Conservation (phyloP, 2,329 filamentous ascomycete species). For the Hypoxylon sp. region DNA sequence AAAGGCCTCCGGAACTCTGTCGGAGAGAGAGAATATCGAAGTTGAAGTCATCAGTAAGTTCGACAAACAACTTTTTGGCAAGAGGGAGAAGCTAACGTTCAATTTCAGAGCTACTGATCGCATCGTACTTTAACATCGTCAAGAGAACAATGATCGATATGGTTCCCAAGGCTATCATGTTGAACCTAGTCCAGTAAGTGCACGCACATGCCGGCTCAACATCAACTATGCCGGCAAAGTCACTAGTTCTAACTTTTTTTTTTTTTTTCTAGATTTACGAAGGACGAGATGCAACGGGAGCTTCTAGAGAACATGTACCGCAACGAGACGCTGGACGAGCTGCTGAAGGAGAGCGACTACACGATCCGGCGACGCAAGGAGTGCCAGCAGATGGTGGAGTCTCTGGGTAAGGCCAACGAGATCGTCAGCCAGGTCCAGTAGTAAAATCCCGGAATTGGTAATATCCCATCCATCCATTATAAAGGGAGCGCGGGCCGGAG, state of each 20-base stretch:
- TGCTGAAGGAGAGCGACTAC: slow-evolving; percentile 98
- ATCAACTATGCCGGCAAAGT: not conserved
- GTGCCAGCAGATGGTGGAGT: slow-evolving; percentile 99
- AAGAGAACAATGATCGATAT: slow-evolving; percentile 99
- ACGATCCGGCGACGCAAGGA: slow-evolving; percentile 95
- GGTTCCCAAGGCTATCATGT: slow-evolving; percentile 99
- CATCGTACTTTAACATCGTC: slow-evolving; percentile 98
- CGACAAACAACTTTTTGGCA: not conserved
- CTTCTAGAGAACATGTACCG: slow-evolving; percentile 98
- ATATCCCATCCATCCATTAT: too few relatives aligned
- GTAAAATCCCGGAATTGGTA: slow-evolving; percentile 43
- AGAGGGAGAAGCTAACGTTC: slow-evolving; percentile 27
- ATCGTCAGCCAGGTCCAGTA: slow-evolving; percentile 88
- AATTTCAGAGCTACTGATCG: slow-evolving; percentile 84
- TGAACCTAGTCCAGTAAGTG: slow-evolving; percentile 92
- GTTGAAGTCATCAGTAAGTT: slow-evolving; percentile 96
- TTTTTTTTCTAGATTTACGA: slow-evolving; percentile 91
- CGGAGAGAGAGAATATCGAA: slow-evolving; percentile 93
- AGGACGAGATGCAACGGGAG: slow-evolving; percentile 98
- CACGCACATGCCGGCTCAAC: not conserved
- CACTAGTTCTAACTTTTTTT: slow-evolving; percentile 39
- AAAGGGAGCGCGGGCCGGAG: slow-evolving; percentile 7
- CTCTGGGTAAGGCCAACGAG: slow-evolving; percentile 87
- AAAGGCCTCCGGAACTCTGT: slow-evolving; percentile 93
- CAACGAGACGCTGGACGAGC: slow-evolving; percentile 86